Evolutionary conservation across 441 rosid species (phyloP), one percentile per base, ranked within the genome.

Genomic region (Pelargonium cotyledonis): DNA sequence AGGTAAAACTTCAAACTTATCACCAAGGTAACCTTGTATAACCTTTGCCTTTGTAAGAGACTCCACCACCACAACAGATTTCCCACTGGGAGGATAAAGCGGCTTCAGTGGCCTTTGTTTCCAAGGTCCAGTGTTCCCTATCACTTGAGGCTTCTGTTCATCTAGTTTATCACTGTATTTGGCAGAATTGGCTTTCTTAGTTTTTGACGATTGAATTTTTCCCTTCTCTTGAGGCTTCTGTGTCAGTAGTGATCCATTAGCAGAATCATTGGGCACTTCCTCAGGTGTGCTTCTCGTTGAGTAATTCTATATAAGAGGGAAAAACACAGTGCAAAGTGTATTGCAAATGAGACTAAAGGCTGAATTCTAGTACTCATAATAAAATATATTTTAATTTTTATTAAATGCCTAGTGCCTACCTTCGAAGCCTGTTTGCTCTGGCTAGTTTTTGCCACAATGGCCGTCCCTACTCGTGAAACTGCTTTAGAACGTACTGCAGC

Each of bases 61-160:
- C 83, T 95, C 99, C 70, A 92, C 99, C 66, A 95, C 96, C 72
- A 95, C 75, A 75, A 90, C 96, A 77, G 97, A 88, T 81, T 89
- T 92, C 67, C 89, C 93, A 57, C 80, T 76, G 18, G 97, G 85
- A 57, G 99, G 99, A 82, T 88, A 95, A 57, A 95, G 80, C 46
- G 71, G 91, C 79, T 79, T 85, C 41, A 75, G 69, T 2, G 74
- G 72, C 73, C 79, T 83, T 77, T 77, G 83, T 73, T 76, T 76
- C 26, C 66, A 78, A 78, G 81, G 75, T 61, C 79, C 79, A 67
- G 73, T 53, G 63, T 80, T 79, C 63, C 72, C 72, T 74, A 82
- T 77, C 64, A 72, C 77, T 65, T 80, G 80, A 58, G 76, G 83
- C 65, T 71, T 73, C 72, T 57, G 85, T 68, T 73, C 79, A 77